Percentiles rank a stretch among this genome's conserved stretches.
Conservation (phyloP, 805 yeast species). For the Lipomyces orientalis region DNA sequence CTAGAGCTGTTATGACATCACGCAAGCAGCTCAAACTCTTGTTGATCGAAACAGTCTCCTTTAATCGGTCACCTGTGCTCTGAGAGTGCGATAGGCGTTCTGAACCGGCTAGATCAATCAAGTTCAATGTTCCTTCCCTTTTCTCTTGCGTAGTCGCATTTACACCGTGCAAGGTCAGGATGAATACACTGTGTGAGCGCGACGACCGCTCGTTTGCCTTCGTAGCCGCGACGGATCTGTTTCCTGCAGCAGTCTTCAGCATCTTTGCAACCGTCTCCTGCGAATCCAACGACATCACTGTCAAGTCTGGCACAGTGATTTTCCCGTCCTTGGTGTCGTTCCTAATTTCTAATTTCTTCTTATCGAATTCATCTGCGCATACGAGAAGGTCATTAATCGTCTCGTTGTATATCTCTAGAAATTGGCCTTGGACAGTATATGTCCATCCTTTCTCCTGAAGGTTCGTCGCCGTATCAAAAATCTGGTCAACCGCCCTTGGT, state of each 20-base stretch:
- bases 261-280: conserved; percentile 57
- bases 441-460: conserved; percentile 65
- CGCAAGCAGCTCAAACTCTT: conserved; percentile 86
- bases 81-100: conserved; percentile 79
- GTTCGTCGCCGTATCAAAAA: conserved; percentile 61
- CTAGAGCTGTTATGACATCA: conserved; percentile 81
- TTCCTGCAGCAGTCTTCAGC: conserved; percentile 60
- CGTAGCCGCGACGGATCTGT: conserved; percentile 82
- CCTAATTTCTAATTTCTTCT: conserved; percentile 66
- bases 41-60: conserved; percentile 89
- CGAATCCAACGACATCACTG: conserved; percentile 54
- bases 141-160: conserved; percentile 57
- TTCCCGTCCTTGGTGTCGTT: conserved; percentile 62
- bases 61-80: conserved; percentile 77
- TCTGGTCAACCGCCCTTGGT: conserved; percentile 72
- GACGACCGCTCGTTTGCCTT: conserved; percentile 83
- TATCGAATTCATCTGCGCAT: conserved; percentile 37
- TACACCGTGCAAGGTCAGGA: conserved; percentile 62
- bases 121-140: conserved; percentile 67
- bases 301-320: conserved; percentile 68
- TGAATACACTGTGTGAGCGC: conserved; percentile 86
- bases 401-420: conserved; percentile 90
- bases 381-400: conserved; percentile 70
- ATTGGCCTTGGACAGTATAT: conserved; percentile 70
- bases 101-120: conserved; percentile 93